A percentile compares a stretch with the other conserved stretches of the same genome.
These are phyloP conservation scores for Tolypocladium nubicola DNA, from an alignment of 2,329 filamentous ascomycete genomes.

Conservation along the genomic window DNA sequence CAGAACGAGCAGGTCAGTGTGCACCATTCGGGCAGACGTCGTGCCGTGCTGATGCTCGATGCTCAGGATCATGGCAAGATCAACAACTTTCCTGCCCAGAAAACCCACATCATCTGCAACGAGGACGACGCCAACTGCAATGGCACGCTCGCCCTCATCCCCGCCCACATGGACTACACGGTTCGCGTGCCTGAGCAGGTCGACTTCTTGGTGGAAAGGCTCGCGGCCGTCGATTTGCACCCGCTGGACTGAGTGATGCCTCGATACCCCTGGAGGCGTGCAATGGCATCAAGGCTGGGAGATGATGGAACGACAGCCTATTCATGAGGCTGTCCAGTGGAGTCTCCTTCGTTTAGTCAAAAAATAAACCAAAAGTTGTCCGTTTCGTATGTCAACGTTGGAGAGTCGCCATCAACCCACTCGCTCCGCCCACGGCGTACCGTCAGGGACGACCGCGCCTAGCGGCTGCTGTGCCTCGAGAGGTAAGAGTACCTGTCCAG, in stretches of 20 bases:
- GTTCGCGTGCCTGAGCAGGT: background rate
- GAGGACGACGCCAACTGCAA: background rate
- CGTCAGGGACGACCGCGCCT: background rate
- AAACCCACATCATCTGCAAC: background rate
- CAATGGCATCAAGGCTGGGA: background rate
- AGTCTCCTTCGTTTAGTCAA: background rate
- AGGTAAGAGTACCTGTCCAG: conserved; percentile 11
- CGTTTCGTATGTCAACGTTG: background rate
- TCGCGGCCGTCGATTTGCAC: background rate
- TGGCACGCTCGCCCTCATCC: background rate
- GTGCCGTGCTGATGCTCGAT: background rate
- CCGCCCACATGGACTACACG: background rate
- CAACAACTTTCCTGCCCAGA: background rate
- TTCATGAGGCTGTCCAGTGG: background rate
- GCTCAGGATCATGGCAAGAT: background rate
- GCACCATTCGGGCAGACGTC: too few relatives aligned
- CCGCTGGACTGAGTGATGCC: background rate
- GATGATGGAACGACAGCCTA: background rate
- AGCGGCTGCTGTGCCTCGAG: conserved; percentile 15
- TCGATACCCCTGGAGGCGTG: background rate
- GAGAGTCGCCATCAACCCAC: background rate
- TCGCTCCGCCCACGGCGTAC: background rate
- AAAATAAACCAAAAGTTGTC: background rate
- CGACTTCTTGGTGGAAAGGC: background rate
- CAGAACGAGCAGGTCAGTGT: too few relatives aligned